Evolutionary conservation across 148 eudicot species (phyloP).

Genomic region (Pouteria glomerata): DNA sequence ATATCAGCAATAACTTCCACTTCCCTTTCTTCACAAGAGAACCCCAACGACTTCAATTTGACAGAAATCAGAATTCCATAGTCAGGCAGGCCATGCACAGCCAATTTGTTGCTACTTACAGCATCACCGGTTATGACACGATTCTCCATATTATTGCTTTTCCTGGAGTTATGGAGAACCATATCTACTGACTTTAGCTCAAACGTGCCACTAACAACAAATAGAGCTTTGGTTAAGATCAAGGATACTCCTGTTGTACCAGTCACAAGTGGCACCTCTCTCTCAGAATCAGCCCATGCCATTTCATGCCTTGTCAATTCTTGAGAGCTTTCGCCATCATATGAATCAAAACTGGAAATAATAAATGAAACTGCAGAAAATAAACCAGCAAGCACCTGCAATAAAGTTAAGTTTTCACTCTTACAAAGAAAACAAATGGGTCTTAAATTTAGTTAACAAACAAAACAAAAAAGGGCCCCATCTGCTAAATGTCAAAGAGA

Average conservation of each 20-base stretch:
- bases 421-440: neutral
- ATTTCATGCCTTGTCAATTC: constrained; percentile 24
- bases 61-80: constrained; percentile 54
- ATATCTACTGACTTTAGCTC: constrained; percentile 50
- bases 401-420: constrained; percentile 14
- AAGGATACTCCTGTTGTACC: constrained; percentile 22
- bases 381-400: constrained; percentile 51
- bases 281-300: constrained; percentile 17
- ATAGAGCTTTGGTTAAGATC: constrained; percentile 16
- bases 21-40: constrained; percentile 37
- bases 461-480: neutral
- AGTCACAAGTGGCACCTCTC: constrained; percentile 20
- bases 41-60: constrained; percentile 25
- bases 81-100: constrained; percentile 33
- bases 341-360: constrained; percentile 20
- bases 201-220: constrained; percentile 31
- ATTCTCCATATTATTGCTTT: constrained; percentile 27
- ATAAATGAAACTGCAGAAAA: constrained; percentile 27
- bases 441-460: neutral
- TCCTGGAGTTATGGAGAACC: constrained; percentile 52
- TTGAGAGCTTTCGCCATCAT: constrained; percentile 23
- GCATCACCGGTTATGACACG: constrained; percentile 17
- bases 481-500: no score
- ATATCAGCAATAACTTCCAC: constrained; percentile 38
- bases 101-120: constrained; percentile 27